These are phyloP conservation scores for Triglochin maritima DNA, from an alignment of 106 monocot species.

Conservation along the genomic window DNA sequence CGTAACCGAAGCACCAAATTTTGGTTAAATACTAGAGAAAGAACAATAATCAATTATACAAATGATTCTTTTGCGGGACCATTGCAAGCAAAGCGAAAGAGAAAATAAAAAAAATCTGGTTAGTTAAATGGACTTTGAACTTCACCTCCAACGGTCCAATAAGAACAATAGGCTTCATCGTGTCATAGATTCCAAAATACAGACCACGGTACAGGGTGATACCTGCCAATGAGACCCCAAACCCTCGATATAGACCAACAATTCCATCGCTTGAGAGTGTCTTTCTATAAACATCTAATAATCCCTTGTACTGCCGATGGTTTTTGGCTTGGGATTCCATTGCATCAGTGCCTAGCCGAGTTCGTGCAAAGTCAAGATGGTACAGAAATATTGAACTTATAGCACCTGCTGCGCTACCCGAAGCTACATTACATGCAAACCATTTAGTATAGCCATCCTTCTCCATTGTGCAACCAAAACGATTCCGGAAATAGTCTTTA, in stretches of 20 bases:
- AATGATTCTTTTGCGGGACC: no score
- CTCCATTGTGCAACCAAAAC: conserved; percentile 67
- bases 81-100: not conserved
- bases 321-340: conserved; percentile 32
- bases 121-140: not conserved
- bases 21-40: no score
- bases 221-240: conserved; percentile 74
- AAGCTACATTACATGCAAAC: conserved; percentile 75
- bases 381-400: conserved; percentile 70
- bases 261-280: conserved; percentile 75
- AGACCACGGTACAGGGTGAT: conserved; percentile 89
- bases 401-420: conserved; percentile 89
- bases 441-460: conserved; percentile 63
- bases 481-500: conserved; percentile 66
- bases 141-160: conserved; percentile 77
- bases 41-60: no score
- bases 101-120: not conserved
- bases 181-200: conserved; percentile 92
- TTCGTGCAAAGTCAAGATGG: conserved; percentile 89
- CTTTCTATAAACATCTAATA: conserved; percentile 78
- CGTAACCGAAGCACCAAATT: no score
- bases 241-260: conserved; percentile 77
- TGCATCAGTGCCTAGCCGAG: conserved; percentile 75
- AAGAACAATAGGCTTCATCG: conserved; percentile 73
- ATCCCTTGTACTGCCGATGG: conserved; percentile 62